Percentiles rank a stretch among this genome's conserved stretches.
These are phyloP conservation scores for Pseudocercospora fijiensis DNA, from an alignment of 2,329 filamentous ascomycete genomes.

Conservation along the genomic window DNA sequence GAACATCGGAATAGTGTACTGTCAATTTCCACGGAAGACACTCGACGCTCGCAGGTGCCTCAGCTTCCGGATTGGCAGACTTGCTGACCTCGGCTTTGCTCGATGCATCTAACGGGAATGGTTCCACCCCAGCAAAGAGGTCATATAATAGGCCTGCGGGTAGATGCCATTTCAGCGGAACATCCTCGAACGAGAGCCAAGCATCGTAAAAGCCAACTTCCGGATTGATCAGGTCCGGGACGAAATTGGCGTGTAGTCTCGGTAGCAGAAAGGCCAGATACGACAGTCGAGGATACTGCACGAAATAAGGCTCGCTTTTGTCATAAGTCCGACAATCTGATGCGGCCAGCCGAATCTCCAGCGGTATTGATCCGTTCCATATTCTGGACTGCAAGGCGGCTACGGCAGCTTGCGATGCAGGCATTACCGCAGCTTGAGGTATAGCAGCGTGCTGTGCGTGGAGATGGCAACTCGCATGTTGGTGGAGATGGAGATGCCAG, in stretches of 20 bases:
- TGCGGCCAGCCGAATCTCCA: conserved; percentile 59
- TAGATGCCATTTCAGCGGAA: conserved; percentile 71
- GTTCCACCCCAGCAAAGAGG: conserved; percentile 61
- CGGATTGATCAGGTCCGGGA: conserved; percentile 57
- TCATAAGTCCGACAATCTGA: conserved; percentile 62
- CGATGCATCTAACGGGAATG: conserved; percentile 37
- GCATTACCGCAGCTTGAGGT: conserved; percentile 27
- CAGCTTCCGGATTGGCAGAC: conserved; percentile 16
- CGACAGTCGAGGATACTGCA: conserved; percentile 64
- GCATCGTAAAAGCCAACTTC: conserved; percentile 53
- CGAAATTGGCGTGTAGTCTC: conserved; percentile 63
- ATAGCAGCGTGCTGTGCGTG: background rate
- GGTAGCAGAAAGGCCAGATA: conserved; percentile 67
- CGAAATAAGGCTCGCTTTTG: conserved; percentile 60
- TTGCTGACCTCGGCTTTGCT: background rate
- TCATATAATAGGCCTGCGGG: conserved; percentile 69
- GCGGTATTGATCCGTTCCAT: conserved; percentile 60
- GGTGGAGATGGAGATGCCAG: no score
- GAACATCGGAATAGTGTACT: conserved; percentile 61
- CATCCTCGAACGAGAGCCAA: conserved; percentile 67
- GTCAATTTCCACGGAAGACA: conserved; percentile 62
- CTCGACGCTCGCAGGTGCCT: conserved; percentile 3
- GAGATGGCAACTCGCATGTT: conserved; percentile 10
- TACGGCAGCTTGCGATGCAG: conserved; percentile 31
- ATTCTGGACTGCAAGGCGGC: conserved; percentile 50